Conservation (phyloP, 2,329 filamentous ascomycete species). For the Stagonosporopsis rhizophila region DNA sequence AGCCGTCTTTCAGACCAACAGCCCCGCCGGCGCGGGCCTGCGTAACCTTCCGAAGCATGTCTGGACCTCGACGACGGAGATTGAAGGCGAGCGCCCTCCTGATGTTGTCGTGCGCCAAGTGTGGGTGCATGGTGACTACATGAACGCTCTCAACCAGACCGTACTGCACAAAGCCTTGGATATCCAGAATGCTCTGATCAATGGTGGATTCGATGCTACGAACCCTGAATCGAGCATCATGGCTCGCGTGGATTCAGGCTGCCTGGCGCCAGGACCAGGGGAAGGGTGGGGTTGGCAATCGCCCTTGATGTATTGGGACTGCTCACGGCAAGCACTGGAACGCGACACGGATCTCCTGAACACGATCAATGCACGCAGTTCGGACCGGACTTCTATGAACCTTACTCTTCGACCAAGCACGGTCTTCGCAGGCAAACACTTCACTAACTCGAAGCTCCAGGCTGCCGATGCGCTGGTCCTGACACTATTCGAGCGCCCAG, state of each 20-base stretch:
- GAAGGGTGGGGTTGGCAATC: constrained; percentile 81
- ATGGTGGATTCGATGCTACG: constrained; percentile 46
- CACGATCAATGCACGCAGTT: constrained; percentile 72
- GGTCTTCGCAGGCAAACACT: constrained; percentile 82
- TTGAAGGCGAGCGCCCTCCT: constrained; percentile 60
- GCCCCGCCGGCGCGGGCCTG: constrained; percentile 73
- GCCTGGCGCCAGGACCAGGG: constrained; percentile 56
- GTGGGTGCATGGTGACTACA: constrained; percentile 83
- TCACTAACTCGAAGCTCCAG: constrained; percentile 69
- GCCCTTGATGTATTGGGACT: constrained; percentile 82
- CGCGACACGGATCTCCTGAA: constrained; percentile 68
- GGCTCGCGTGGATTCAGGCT: constrained; percentile 19
- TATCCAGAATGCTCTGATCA: constrained; percentile 74
- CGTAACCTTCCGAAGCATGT: constrained; percentile 79
- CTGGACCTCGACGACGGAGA: constrained; percentile 76
- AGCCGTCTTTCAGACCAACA: constrained; percentile 76
- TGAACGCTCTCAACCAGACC: constrained; percentile 72
- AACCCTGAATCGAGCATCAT: not conserved
- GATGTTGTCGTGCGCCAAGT: constrained; percentile 84
- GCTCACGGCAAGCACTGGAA: constrained; percentile 65
- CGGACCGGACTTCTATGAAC: constrained; percentile 71
- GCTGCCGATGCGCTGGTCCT: constrained; percentile 81
- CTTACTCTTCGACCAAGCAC: constrained; percentile 78
- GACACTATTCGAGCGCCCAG: constrained; percentile 72
- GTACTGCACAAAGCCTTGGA: constrained; percentile 71